Evolutionary conservation across 2,329 filamentous ascomycete genomes (phyloP).

Genomic region (Penicillium sp.): DNA sequence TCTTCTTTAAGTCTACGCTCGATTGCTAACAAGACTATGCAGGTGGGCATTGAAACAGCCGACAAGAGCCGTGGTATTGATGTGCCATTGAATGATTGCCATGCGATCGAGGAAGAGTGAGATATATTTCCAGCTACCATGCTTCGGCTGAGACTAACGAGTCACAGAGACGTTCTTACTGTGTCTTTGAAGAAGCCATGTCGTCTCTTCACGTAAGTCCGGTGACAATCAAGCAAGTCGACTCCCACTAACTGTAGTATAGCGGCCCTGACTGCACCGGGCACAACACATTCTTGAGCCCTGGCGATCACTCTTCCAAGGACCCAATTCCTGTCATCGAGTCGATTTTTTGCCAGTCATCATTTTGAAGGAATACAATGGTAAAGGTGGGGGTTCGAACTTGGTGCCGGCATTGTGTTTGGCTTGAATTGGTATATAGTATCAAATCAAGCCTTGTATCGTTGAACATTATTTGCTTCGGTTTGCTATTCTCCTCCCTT

Average conservation of each 20-base stretch:
- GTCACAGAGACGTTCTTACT: constrained; percentile 20
- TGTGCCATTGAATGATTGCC: constrained; percentile 25
- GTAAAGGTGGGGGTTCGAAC: neutral
- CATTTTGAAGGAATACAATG: constrained; percentile 4
- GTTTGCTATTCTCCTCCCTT: neutral
- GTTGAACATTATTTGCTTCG: neutral
- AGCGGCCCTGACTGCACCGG: constrained; percentile 26
- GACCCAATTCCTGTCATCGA: constrained; percentile 24
- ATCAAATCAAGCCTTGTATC: neutral
- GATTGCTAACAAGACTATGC: constrained; percentile 1
- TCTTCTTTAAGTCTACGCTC: neutral
- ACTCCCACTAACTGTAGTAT: neutral
- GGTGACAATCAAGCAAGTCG: neutral
- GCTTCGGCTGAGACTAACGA: neutral
- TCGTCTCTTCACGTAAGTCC: constrained; percentile 27
- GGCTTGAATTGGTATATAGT: neutral
- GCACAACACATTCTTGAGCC: constrained; percentile 23
- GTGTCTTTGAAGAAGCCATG: constrained; percentile 24
- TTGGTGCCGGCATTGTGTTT: neutral
- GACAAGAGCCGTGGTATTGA: constrained; percentile 19
- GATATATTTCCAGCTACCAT: neutral
- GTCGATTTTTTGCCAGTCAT: constrained; percentile 25
- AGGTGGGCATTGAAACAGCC: constrained; percentile 26
- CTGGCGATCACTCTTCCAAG: constrained; percentile 23
- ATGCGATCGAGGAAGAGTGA: constrained; percentile 26